Evolutionary conservation across 2,329 filamentous ascomycete genomes (phyloP), one percentile per base, ranked within the genome.

Genomic region (Gnomoniopsis smithogilvyi): DNA sequence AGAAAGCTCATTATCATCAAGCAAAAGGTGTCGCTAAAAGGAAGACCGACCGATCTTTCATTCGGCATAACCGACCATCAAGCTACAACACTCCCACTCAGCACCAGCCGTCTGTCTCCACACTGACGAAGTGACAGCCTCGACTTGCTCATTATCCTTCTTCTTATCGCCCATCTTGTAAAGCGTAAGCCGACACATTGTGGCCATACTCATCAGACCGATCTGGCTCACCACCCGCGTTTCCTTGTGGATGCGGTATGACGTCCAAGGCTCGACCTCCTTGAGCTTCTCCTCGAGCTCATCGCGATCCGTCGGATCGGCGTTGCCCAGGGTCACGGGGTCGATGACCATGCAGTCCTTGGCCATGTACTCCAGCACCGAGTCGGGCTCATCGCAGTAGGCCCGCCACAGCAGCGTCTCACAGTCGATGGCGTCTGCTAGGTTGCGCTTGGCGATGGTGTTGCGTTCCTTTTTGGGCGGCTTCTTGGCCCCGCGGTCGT

Each of bases 401-500:
- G 73, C 70, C 45, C 72, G 71, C 73, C 73, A 74, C 50, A 75
- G 66, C 6, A 74, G 67, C 7, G 70, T 73, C 66, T 75, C 73
- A 65, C 72, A 70, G 64, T 74, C 72, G 45, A 68, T 65, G 21
- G 72, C 73, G 52, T 70, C 67, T 12, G 67, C 67, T 64, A 71
- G 67, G 71, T 75, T 75, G 64, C 73, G 72, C 66, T 72, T 71
- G 47, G 67, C 67, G 66, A 74, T 75, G 58, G 72, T 75, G 69
- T 71, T 66, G 64, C 70, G 70, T 46, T 64, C 56, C 62, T 68
- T 69, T 46, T 56, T 56, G 46, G 54, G 54, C 62, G 64, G 64
- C 60, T 67, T 67, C 54, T 67, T 66, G 49, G 60, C 67, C 51
- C 60, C 62, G 47, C 62, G 66, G 26, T 63, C 64, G 26, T 60